Conservation (phyloP, 208 protist species). For the Crithidia acanthocephali region DNA sequence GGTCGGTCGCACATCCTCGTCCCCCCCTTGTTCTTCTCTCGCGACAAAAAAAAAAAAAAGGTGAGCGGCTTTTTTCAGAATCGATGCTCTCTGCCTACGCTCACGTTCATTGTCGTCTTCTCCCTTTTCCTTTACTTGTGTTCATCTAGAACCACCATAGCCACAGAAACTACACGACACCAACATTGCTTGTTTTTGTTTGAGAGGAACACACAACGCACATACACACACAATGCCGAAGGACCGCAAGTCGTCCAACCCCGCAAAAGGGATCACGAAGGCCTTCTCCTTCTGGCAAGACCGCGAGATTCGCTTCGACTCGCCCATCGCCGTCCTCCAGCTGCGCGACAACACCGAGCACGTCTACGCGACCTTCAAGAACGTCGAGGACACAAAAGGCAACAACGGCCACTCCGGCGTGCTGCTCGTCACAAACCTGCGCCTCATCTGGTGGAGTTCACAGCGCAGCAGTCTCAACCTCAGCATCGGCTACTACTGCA, state of each 20-base stretch:
- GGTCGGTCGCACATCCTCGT: too few species aligned
- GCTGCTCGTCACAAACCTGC: slow-evolving; percentile 96
- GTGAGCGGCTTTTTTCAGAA: too few species aligned
- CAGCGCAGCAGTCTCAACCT: slow-evolving; percentile 75
- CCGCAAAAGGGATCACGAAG: slow-evolving; percentile 43
- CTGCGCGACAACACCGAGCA: slow-evolving; percentile 80
- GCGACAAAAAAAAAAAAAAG: too few species aligned
- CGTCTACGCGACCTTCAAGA: slow-evolving; percentile 74
- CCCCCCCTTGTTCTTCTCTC: too few species aligned
- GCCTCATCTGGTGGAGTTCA: slow-evolving; percentile 92
- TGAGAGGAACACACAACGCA: background rate
- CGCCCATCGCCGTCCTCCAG: slow-evolving; percentile 40
- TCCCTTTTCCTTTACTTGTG: background rate
- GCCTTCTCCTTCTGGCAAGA: slow-evolving; percentile 93
- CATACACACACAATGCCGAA: slow-evolving; percentile 13
- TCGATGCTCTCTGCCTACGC: too few species aligned
- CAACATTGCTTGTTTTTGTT: background rate
- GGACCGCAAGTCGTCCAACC: slow-evolving; percentile 7
- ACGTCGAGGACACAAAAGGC: slow-evolving; percentile 97
- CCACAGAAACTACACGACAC: too few species aligned
- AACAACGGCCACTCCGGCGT: slow-evolving; percentile 93
- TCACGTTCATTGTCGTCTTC: too few species aligned
- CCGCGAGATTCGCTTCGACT: slow-evolving; percentile 96
- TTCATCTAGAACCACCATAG: background rate
- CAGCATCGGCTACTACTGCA: slow-evolving; percentile 93